Evolutionary conservation across 495 filamentous ascomycete species (phyloP).

Genomic region (Penicillium cosmopolitanum): DNA sequence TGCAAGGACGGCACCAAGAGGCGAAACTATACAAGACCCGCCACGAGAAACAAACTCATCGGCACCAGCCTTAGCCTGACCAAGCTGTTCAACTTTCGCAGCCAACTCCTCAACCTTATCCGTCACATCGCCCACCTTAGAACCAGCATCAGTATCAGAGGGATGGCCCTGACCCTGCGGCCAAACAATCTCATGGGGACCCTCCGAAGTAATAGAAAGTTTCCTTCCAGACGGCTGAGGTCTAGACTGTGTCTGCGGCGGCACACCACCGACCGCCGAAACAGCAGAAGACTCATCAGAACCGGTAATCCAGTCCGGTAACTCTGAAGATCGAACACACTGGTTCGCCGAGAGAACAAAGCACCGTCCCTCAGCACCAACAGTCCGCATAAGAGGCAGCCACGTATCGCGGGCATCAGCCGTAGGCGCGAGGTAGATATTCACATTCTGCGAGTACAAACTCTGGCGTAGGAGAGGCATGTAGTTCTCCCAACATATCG

Average conservation of each 20-base stretch:
- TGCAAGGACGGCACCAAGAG: conserved; percentile 73
- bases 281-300: conserved; percentile 13
- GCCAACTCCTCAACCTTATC: conserved; percentile 8
- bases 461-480: conserved; percentile 86
- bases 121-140: not conserved
- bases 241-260: conserved; percentile 5
- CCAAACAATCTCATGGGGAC: conserved; percentile 59
- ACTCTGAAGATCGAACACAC: conserved; percentile 62
- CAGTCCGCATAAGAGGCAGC: conserved; percentile 78
- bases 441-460: conserved; percentile 89
- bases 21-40: conserved; percentile 81
- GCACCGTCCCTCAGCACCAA: conserved; percentile 78
- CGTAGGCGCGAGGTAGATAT: conserved; percentile 89
- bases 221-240: not conserved
- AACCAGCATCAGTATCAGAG: not conserved
- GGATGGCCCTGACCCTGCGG: conserved; percentile 27
- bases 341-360: conserved; percentile 91
- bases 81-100: not conserved
- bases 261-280: not conserved
- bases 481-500: conserved; percentile 98
- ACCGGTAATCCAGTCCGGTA: conserved; percentile 58
- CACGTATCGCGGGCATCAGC: conserved; percentile 86
- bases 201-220: conserved; percentile 43
- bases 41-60: conserved; percentile 52
- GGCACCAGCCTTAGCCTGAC: not conserved